Conservation (phyloP, 1,284 basidiomycete species). For the Leccinum pallidistipes region DNA sequence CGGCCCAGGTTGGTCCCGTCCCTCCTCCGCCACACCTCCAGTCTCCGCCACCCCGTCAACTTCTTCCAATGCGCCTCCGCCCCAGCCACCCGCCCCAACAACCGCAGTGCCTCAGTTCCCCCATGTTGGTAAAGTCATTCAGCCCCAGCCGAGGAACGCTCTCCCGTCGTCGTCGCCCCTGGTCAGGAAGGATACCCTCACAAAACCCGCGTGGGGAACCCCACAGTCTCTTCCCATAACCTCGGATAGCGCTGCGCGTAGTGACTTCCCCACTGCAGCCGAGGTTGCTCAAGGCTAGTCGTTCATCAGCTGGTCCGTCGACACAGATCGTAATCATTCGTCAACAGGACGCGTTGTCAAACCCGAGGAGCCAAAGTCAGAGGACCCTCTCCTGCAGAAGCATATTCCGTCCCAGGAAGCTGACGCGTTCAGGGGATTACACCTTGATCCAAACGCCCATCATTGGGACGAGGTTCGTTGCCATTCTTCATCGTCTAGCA, state of each 20-base stretch:
- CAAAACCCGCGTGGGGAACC: conserved; percentile 66
- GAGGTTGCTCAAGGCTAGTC: conserved; percentile 80
- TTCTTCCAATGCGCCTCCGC: conserved; percentile 38
- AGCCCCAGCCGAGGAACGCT: conserved; percentile 58
- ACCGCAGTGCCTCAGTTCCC: conserved; percentile 49
- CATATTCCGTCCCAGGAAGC: conserved; percentile 70
- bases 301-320: conserved; percentile 2
- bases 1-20: conserved; percentile 74
- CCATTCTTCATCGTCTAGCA: not conserved
- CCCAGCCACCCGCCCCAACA: conserved; percentile 31
- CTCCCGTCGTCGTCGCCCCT: conserved; percentile 36
- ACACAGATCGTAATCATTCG: conserved; percentile 12
- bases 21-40: conserved; percentile 63
- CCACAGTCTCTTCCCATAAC: conserved; percentile 40
- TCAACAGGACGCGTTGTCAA: conserved; percentile 23
- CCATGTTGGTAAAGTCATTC: conserved; percentile 64
- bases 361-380: conserved; percentile 36
- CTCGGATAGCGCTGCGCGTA: conserved; percentile 43
- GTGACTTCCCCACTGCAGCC: conserved; percentile 89
- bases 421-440: conserved; percentile 91
- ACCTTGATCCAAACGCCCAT: conserved; percentile 88
- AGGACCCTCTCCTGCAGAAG: conserved; percentile 37
- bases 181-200: conserved; percentile 44
- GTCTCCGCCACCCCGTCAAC: conserved; percentile 45
- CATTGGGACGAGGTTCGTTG: conserved; percentile 92